Conservation (phyloP, 2,329 filamentous ascomycete genomes). For the Akanthomyces lecanii region DNA sequence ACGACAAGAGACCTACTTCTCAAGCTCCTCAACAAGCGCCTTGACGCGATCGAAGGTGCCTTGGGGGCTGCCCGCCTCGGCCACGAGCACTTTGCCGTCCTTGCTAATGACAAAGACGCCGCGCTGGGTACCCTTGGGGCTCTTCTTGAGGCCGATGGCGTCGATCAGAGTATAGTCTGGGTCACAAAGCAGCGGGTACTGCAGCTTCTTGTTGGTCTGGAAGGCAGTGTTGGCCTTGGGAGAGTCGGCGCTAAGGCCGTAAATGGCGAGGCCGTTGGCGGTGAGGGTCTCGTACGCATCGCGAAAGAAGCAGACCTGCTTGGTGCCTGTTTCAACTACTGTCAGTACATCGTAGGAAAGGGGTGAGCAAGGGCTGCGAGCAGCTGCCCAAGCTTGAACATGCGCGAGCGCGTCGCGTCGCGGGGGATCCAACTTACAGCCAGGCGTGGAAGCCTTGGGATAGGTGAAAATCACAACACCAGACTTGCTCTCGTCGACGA, state of each 20-base stretch:
- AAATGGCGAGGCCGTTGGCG: conserved; percentile 76
- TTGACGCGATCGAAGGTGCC: conserved; percentile 74
- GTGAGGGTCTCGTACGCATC: conserved; percentile 76
- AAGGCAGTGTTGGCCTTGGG: conserved; percentile 91
- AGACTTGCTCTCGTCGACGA: conserved; percentile 76
- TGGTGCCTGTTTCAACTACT: conserved; percentile 64
- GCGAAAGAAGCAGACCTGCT: conserved; percentile 88
- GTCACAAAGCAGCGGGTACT: conserved; percentile 86
- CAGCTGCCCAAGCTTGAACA: not conserved
- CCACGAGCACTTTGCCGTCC: conserved; percentile 71
- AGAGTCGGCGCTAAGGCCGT: conserved; percentile 82
- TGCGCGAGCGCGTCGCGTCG: not conserved
- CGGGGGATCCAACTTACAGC: conserved; percentile 61
- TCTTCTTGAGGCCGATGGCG: conserved; percentile 87
- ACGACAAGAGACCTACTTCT: not conserved
- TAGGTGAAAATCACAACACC: conserved; percentile 95
- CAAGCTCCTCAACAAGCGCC: conserved; percentile 56
- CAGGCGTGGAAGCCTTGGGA: conserved; percentile 88
- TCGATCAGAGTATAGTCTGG: conserved; percentile 66
- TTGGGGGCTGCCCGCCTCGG: conserved; percentile 70
- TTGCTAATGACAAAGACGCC: conserved; percentile 88
- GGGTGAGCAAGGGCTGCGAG: not conserved
- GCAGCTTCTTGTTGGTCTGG: conserved; percentile 84
- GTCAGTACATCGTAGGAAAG: not conserved
- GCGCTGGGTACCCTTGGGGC: conserved; percentile 71